Base-by-base conservation (phyloP, 192 early-diverging fungal genomes). In the Gryganskiella cystojenkinii region DNA sequence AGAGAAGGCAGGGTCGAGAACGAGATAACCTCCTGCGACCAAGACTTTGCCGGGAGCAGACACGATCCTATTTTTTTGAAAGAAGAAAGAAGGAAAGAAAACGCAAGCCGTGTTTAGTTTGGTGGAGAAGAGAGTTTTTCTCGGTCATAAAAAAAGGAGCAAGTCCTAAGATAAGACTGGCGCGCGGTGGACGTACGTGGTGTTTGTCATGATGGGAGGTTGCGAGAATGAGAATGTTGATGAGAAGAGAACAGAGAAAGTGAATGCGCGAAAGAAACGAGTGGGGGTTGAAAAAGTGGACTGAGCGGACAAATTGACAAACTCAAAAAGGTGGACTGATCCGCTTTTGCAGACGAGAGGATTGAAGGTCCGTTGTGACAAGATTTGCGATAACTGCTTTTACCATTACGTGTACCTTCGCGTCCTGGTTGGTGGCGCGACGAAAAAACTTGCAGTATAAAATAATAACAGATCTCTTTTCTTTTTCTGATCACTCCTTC, bases 1-100 rank as follows among this genome's bases (percentile, higher is more conserved):
- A 22, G 81, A 81, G 79, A 92, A 93, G 24, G 62, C 62, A 28
- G 84, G 90, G 58, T 96, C 95, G 14, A 99, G 86, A 7, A 99
- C 95, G 0, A 99, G 87, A 79, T 99, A 99, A 22, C 98, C 98
- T 24, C 98, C 98, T 0, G 88, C 84, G 0, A 98, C 37, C 7
- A 99, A 91, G 14, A 98, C 98, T 70, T 99, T 99, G 14, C 98
- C 98, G 5, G 98, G 95, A 8, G 96, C 95, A 14, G 96, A 97
- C 8, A 92, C 91, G 37, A 92, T 75, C 5, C 83, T 87, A 72
- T 49, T 20, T n/a, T n/a, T n/a, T n/a, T n/a, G n/a, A 0, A 17
- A 11, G 20, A 53, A 43, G 43, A 47, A 11, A 6, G 2, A n/a
- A 40, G 7, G 25, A 3, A 7, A 60, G 28, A 2, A 7, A 45